phyloP scores from a whole-genome alignment of 2,329 filamentous ascomycete genomes.

The Ophiostoma pallidulum region DNA sequence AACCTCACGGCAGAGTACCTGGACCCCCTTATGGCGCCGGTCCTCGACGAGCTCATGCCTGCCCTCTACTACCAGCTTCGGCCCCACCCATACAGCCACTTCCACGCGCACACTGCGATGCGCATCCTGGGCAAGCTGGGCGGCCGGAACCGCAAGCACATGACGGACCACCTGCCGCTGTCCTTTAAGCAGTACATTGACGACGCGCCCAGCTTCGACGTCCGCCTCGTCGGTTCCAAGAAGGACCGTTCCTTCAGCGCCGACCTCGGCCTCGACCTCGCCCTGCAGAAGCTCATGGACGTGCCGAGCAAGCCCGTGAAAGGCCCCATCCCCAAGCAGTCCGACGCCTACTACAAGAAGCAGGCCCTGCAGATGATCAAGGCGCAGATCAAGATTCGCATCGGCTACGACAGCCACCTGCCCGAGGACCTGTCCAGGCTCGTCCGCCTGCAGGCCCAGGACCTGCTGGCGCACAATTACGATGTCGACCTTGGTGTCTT shows the following conservation, averaged over 20 bases:
- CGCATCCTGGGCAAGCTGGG: slow-evolving; percentile 93
- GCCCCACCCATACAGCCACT: slow-evolving; percentile 91
- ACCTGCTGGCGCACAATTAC: slow-evolving; percentile 63
- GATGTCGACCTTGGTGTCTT: slow-evolving; percentile 63
- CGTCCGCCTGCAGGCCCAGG: slow-evolving; percentile 80
- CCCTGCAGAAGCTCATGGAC: slow-evolving; percentile 81
- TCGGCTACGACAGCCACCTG: slow-evolving; percentile 68
- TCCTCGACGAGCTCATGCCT: slow-evolving; percentile 98
- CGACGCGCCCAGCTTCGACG: slow-evolving; percentile 76
- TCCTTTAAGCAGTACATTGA: slow-evolving; percentile 79
- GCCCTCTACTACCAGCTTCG: slow-evolving; percentile 92
- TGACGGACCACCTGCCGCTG: slow-evolving; percentile 80
- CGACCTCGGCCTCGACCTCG: slow-evolving; percentile 76
- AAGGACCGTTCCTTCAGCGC: slow-evolving; percentile 82
- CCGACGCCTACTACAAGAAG: slow-evolving; percentile 80
- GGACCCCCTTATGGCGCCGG: slow-evolving; percentile 97
- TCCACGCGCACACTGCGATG: slow-evolving; percentile 96
- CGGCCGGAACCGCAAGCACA: slow-evolving; percentile 88
- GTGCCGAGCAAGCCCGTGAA: slow-evolving; percentile 50
- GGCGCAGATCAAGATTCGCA: slow-evolving; percentile 79
- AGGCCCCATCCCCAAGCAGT: slow-evolving; percentile 42
- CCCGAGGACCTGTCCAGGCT: slow-evolving; percentile 82
- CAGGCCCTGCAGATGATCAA: slow-evolving; percentile 84
- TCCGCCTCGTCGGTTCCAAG: slow-evolving; percentile 81
- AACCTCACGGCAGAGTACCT: slow-evolving; percentile 97